A percentile compares a stretch with the other conserved stretches of the same genome.
These are phyloP conservation scores for Glebionis coronaria DNA, from an alignment of 129 eudicot species.

Conservation along the genomic window DNA sequence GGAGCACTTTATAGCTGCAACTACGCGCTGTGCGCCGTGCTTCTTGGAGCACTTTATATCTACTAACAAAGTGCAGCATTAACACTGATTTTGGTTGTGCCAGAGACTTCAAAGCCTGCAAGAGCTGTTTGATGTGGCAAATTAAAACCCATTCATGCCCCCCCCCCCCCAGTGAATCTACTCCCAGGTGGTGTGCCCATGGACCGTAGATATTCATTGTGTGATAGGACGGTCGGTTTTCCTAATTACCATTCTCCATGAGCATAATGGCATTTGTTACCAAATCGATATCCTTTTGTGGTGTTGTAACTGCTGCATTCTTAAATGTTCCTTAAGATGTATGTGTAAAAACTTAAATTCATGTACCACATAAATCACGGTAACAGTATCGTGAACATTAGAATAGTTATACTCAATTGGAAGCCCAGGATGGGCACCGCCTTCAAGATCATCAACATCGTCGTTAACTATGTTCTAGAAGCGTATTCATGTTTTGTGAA, in stretches of 20 bases:
- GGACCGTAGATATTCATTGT: slow-evolving; percentile 52
- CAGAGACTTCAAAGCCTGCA: slow-evolving; percentile 73
- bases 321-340: too few relatives aligned
- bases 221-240: slow-evolving; percentile 49
- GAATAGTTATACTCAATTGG: too few relatives aligned
- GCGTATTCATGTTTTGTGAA: too few relatives aligned
- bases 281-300: slow-evolving; percentile 85
- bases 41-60: too few relatives aligned
- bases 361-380: too few relatives aligned
- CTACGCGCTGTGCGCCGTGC: too few relatives aligned
- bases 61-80: slow-evolving; percentile 71
- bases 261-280: slow-evolving; percentile 78
- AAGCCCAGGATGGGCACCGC: too few relatives aligned
- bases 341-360: too few relatives aligned
- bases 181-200: slow-evolving; percentile 52
- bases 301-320: slow-evolving; percentile 75
- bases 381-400: too few relatives aligned
- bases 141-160: slow-evolving; percentile 44
- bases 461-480: too few relatives aligned
- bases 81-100: slow-evolving; percentile 81
- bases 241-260: slow-evolving; percentile 97
- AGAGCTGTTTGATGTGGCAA: slow-evolving; percentile 36
- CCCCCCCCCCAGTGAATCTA: slow-evolving; percentile 36
- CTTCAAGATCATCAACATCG: too few relatives aligned
- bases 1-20: too few relatives aligned